These are phyloP conservation scores for Solanum chiquidenum DNA, from an alignment of 257 asterid species.

Conservation along the genomic window DNA sequence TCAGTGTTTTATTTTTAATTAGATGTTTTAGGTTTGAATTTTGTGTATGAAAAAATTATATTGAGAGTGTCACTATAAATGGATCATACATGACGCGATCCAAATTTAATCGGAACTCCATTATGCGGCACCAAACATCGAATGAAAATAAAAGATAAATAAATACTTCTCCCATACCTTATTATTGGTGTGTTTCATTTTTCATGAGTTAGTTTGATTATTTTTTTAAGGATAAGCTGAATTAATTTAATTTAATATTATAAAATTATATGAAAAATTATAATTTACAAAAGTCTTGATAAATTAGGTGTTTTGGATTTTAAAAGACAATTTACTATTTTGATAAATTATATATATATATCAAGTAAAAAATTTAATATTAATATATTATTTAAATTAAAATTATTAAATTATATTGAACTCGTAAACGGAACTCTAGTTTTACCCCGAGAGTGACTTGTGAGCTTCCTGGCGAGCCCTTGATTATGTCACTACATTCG, in stretches of 20 bases:
- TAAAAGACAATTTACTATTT: too few species aligned
- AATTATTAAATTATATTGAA: too few species aligned
- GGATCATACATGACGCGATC: accelerated
- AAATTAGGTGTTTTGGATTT: neutral
- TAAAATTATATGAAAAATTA: too few species aligned
- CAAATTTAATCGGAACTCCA: accelerated
- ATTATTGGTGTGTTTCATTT: neutral
- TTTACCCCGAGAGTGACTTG: neutral
- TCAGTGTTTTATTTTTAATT: too few species aligned
- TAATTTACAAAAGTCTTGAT: too few species aligned
- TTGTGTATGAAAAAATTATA: too few species aligned
- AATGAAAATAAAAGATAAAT: neutral
- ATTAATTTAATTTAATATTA: too few species aligned
- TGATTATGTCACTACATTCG: neutral
- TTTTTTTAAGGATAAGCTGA: too few species aligned
- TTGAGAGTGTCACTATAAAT: accelerated
- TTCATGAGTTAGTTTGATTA: neutral
- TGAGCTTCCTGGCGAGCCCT: neutral
- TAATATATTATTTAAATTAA: too few species aligned
- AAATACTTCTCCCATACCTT: neutral
- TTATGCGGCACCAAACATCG: accelerated
- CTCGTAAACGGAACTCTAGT: neutral
- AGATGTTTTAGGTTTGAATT: accelerated
- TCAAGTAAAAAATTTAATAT: too few species aligned
- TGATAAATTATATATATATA: too few species aligned